phyloP scores from a whole-genome alignment of 441 rosid genomes.

The Mallotus japonicus region DNA sequence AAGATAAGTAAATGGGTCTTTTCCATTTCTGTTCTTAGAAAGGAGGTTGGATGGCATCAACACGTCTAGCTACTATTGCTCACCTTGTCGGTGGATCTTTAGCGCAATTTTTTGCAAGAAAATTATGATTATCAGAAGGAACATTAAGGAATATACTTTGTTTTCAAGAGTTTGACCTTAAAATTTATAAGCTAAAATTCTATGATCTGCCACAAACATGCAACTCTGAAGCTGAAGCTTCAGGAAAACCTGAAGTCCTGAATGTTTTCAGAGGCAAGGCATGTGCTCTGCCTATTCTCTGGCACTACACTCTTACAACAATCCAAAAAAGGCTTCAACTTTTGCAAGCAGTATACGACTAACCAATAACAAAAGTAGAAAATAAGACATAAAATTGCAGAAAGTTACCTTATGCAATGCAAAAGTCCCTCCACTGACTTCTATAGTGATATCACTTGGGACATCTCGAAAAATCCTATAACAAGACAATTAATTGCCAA shows the following conservation, averaged over 20 bases:
- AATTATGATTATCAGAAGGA: too few species aligned
- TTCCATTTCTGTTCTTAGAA: too few species aligned
- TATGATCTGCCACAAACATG: too few species aligned
- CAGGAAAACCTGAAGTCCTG: neutral
- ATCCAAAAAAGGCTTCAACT: neutral
- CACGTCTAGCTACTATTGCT: too few species aligned
- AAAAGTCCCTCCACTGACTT: slow-evolving; percentile 74
- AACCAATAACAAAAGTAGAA: neutral
- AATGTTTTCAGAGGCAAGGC: neutral
- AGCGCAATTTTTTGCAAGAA: too few species aligned
- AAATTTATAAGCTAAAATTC: neutral
- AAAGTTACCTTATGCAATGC: slow-evolving; percentile 76
- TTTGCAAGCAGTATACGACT: neutral
- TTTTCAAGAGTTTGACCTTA: neutral
- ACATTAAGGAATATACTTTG: too few species aligned
- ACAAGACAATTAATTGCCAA: neutral
- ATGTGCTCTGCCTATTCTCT: neutral
- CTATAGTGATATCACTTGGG: slow-evolving; percentile 86
- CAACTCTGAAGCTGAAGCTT: too few species aligned
- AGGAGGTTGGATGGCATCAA: too few species aligned
- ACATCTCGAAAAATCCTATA: slow-evolving; percentile 93
- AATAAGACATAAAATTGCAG: neutral
- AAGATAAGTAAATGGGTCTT: too few species aligned
- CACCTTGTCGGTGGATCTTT: too few species aligned
- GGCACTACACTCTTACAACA: neutral